Percentiles rank a stretch among this genome's conserved stretches.
Evolutionary conservation across 2,329 filamentous ascomycete genomes (phyloP).

Genomic region (Mollisia scopiformis): DNA sequence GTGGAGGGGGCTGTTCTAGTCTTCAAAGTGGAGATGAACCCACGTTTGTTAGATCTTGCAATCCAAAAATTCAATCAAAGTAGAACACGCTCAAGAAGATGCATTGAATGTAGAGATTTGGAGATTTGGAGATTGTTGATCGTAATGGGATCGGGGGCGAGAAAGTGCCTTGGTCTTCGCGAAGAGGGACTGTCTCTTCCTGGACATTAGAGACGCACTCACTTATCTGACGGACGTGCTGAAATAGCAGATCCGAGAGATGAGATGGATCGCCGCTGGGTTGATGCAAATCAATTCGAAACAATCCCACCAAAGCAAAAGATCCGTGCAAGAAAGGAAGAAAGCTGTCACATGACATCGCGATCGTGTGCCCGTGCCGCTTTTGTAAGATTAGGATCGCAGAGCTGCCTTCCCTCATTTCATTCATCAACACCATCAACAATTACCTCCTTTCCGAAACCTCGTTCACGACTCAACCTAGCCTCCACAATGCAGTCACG

Average conservation of each 20-base stretch:
- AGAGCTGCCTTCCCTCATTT: neutral
- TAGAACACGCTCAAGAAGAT: neutral
- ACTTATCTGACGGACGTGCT: no score
- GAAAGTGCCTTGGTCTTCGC: neutral
- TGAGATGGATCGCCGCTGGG: no score
- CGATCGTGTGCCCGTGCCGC: no score
- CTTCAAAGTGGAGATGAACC: neutral
- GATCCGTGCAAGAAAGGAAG: no score
- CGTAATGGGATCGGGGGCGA: neutral
- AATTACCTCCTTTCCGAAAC: no score
- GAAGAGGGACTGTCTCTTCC: neutral
- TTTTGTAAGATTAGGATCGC: neutral
- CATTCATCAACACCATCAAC: neutral
- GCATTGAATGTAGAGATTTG: neutral
- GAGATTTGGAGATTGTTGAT: neutral
- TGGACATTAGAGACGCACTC: no score
- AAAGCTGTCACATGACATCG: neutral
- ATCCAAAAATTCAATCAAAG: neutral
- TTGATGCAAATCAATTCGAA: no score
- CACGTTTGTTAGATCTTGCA: neutral
- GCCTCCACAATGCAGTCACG: neutral
- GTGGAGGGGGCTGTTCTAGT: neutral
- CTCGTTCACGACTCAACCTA: neutral
- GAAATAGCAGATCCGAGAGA: no score
- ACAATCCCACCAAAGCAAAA: no score